Percentiles rank a stretch among this genome's conserved stretches.
These are phyloP conservation scores for Sanghuangporus sanghuang DNA, from an alignment of 1,284 basidiomycete species.

Conservation along the genomic window DNA sequence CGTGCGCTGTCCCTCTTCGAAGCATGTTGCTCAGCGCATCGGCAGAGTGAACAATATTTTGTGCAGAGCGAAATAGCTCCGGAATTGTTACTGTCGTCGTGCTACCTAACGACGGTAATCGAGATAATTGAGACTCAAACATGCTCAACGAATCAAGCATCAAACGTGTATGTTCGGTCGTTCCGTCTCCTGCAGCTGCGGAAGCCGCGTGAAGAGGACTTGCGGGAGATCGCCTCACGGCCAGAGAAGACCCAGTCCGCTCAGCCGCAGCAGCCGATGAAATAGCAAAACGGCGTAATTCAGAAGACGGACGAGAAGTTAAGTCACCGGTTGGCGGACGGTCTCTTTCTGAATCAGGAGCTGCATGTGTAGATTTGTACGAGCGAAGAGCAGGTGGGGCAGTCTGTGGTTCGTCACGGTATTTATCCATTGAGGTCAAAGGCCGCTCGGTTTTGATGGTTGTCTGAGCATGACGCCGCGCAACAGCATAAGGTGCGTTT, in stretches of 20 bases:
- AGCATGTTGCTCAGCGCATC: slow-evolving; percentile 60
- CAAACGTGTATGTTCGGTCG: slow-evolving; percentile 56
- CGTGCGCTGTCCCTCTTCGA: slow-evolving; percentile 45
- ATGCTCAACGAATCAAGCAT: slow-evolving; percentile 63
- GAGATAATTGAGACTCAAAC: slow-evolving; percentile 61
- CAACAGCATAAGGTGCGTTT: slow-evolving; percentile 15
- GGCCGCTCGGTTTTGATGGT: slow-evolving; percentile 31
- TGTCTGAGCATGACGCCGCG: slow-evolving; percentile 22
- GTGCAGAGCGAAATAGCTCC: slow-evolving; percentile 55
- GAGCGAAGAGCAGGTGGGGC: slow-evolving; percentile 32
- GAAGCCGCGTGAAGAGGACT: slow-evolving; percentile 8
- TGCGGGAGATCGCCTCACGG: neutral
- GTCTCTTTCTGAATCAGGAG: slow-evolving; percentile 21
- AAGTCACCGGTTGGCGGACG: neutral
- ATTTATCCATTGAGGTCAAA: slow-evolving; percentile 47
- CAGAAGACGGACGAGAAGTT: slow-evolving; percentile 14
- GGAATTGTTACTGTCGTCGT: slow-evolving; percentile 36
- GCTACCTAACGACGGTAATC: slow-evolving; percentile 41
- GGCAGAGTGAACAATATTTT: slow-evolving; percentile 56
- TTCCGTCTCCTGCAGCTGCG: slow-evolving; percentile 16
- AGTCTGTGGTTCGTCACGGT: slow-evolving; percentile 32
- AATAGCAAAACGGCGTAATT: slow-evolving; percentile 3
- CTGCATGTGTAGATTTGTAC: slow-evolving; percentile 28
- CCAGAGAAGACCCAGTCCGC: slow-evolving; percentile 2
- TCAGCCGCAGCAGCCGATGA: slow-evolving; percentile 8